phyloP scores from a whole-genome alignment of 2,329 filamentous ascomycete species.

The Colletotrichum sansevieriae region DNA sequence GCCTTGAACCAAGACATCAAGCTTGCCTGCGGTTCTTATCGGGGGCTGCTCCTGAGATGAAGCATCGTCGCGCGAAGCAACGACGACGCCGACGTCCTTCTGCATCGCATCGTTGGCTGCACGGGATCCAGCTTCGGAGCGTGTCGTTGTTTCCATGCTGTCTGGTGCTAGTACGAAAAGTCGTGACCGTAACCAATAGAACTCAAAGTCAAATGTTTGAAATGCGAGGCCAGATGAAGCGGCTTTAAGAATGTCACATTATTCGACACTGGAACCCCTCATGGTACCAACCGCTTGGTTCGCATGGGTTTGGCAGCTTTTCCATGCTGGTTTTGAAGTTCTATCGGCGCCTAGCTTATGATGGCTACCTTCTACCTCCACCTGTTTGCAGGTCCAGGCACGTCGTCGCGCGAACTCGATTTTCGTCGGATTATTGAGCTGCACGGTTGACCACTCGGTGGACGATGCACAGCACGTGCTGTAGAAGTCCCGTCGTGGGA shows the following conservation, averaged over 20 bases:
- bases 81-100: slow-evolving; percentile 8
- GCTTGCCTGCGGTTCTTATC: slow-evolving; percentile 14
- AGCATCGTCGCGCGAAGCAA: neutral
- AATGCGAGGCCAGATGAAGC: neutral
- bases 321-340: no score
- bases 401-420: no score
- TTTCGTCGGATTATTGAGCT: neutral
- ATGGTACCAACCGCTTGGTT: neutral
- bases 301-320: neutral
- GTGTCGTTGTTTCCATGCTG: slow-evolving; percentile 16
- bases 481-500: neutral
- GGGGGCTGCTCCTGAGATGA: slow-evolving; percentile 7
- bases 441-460: neutral
- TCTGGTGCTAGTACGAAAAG: neutral
- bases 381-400: neutral
- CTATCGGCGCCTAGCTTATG: neutral
- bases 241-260: neutral
- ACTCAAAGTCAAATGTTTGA: neutral
- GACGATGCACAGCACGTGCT: slow-evolving; percentile 6
- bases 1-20: slow-evolving; percentile 47
- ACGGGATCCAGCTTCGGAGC: neutral
- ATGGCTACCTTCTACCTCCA: neutral
- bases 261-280: slow-evolving; percentile 10
- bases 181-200: neutral
- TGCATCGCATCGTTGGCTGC: neutral